Evolutionary conservation across 225 moss, liverwort and hornwort genomes (phyloP), one percentile per base, ranked within the genome.

Genomic region (Polytrichum formosum): DNA sequence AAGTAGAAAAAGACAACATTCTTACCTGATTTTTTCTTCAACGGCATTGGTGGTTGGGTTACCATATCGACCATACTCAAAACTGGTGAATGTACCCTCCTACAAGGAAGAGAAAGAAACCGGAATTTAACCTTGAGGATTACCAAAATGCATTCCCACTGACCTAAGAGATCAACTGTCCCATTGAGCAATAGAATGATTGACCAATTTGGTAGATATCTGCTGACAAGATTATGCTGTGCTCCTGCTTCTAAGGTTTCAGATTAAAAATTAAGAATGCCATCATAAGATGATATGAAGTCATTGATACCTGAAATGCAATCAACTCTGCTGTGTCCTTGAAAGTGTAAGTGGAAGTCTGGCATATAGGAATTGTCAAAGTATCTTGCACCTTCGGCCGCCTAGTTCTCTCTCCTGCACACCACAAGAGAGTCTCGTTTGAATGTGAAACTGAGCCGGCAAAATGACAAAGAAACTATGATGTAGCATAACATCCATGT

Each of bases 61-160:
- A 28, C 97, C 97, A 61, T 98, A 94, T 54, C 97, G 92, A 33
- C 97, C 97, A 67, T 98, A 98, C 82, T 94, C 94, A 79, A 98
- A 98, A 85, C 97, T 98, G 67, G 81, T 72, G 70, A 90, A 85
- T 18, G 74, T 90, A 17, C 97, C 97, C 70, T 98, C 90, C 94
- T 98, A 75, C 61, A 69, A 21, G 25, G 63, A 16, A 56, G 26
- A 46, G 13, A 10, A 37, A 37, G 10, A 37, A 2, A 46, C 13
- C 13, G 0, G 13, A 3, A 3, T 46, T 46, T 46, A 0, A 16
- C 46, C 13, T 46, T 16, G 46, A 46, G 46, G 4, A 46, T 16
- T 13, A 16, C 0, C 46, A 46, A 13, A 46, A 10, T 46, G 13
- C 46, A 46, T 46, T 46, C 16, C 1, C 46, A 46, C 46, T 46